Base-by-base conservation (phyloP, 2,329 filamentous ascomycete genomes). In the Hymenoscyphus repandus region DNA sequence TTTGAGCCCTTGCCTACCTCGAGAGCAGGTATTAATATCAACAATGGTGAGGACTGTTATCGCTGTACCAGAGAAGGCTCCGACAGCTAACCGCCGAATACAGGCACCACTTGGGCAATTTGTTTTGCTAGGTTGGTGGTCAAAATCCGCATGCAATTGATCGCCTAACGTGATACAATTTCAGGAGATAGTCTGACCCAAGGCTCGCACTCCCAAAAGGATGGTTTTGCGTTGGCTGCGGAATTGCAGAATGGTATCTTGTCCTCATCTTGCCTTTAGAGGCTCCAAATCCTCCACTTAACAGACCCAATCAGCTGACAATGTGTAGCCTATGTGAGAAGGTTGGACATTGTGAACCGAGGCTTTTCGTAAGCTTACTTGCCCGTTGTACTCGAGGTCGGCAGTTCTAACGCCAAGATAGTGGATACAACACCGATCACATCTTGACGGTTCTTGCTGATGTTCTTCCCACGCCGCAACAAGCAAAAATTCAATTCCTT, bases 341-440 rank as follows among this genome's bases (percentile, higher is more conserved):
- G 46, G 30, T 37, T 49, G 7, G 46, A 49, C 36, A 39, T 49
- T 9, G 31, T 49, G 10, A 49, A 49, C 6, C 46, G 46, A 15
- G 46, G 46, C 6, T 49, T 49, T 36, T 36, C 38, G 46, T 49
- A 37, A 31, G 46, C 18, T 9, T 6, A 30, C n/a, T 34, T 6
- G 13, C 9, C n/a, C 30, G 11, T 41, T 11, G 2, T 20, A n/a
- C 17, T 5, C 9, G 6, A 9, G 2, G 17, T 9, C 15, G 17
- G 5, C n/a, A 15, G 13, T 13, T 48, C 11, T 43, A 15, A 1
- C 11, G 4, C 36, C 20, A 27, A 12, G 13, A n/a, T 22, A 53
- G 79, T 53, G 91, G 91, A 11, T 96, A 91, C 74, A 93, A 85
- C 64, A 90, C 88, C 3, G 74, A 77, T 34, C 83, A 95, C 66